phyloP scores from a whole-genome alignment of 1,284 basidiomycete species.

The Sporisorium reilianum region DNA sequence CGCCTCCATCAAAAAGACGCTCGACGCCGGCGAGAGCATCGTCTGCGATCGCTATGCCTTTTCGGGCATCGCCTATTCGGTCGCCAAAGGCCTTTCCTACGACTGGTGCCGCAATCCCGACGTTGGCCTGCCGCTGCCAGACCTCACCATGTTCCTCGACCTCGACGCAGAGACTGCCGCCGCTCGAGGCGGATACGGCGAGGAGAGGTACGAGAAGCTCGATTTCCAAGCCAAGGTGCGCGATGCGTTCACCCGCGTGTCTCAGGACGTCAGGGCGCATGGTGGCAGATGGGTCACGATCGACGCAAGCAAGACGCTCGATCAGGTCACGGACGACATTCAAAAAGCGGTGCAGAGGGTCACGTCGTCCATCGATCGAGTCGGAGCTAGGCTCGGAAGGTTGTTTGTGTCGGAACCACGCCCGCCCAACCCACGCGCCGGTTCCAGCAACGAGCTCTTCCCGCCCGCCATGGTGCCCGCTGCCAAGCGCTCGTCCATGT shows the following conservation, averaged over 20 bases:
- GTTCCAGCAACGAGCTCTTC: conserved; percentile 38
- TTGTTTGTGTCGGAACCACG: conserved; percentile 34
- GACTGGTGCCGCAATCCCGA: conserved; percentile 90
- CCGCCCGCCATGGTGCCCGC: conserved; percentile 13
- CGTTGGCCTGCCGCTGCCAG: conserved; percentile 85
- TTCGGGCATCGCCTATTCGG: conserved; percentile 93
- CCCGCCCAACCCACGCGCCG: conserved; percentile 16
- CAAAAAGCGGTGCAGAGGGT: conserved; percentile 36
- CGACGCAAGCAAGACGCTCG: conserved; percentile 57
- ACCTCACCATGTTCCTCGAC: conserved; percentile 88
- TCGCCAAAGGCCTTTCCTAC: conserved; percentile 79
- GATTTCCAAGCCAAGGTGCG: conserved; percentile 69
- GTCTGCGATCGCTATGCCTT: conserved; percentile 96
- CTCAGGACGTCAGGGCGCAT: conserved; percentile 39
- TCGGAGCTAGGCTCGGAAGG: conserved; percentile 31
- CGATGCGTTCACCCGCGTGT: conserved; percentile 55
- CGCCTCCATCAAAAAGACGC: conserved; percentile 68
- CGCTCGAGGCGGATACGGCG: conserved; percentile 85
- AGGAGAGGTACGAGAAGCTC: conserved; percentile 76
- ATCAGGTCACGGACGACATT: conserved; percentile 62
- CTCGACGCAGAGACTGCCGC: conserved; percentile 80
- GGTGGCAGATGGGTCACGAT: conserved; percentile 59
- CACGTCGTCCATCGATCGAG: conserved; percentile 39
- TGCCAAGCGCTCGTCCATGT: conserved; percentile 20
- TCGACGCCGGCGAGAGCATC: conserved; percentile 79